These are phyloP conservation scores for Micractinium conductrix DNA, from an alignment of 139 green algal genomes.

Conservation along the genomic window DNA sequence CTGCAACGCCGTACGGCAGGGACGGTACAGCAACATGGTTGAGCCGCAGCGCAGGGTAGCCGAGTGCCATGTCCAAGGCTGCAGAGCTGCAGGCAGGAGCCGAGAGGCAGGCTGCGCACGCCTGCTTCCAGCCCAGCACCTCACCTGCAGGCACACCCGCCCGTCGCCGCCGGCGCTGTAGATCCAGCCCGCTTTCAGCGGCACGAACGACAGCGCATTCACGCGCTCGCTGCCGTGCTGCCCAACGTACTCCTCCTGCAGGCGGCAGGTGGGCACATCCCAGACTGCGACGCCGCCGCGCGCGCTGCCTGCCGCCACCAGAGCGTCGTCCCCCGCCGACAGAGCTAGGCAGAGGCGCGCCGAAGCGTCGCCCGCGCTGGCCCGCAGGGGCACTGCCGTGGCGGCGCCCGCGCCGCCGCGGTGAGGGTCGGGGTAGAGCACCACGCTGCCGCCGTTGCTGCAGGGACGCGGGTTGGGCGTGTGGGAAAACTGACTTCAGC, in stretches of 20 bases:
- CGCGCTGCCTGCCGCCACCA: constrained; percentile 11
- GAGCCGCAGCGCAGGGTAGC: too few relatives aligned
- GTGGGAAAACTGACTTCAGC: too few relatives aligned
- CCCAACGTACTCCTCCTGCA: constrained; percentile 9
- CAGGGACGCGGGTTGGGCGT: neutral
- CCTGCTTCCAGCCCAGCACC: neutral
- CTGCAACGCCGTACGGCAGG: too few relatives aligned
- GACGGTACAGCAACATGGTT: too few relatives aligned
- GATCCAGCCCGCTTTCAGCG: neutral
- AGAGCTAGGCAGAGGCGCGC: neutral
- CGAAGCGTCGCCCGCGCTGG: neutral
- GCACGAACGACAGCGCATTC: constrained; percentile 24
- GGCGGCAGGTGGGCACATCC: constrained; percentile 20
- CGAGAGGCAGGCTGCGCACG: neutral
- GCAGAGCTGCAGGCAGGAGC: too few relatives aligned
- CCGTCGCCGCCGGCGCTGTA: constrained; percentile 31
- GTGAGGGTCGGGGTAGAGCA: neutral
- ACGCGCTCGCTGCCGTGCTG: constrained; percentile 18
- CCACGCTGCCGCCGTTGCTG: constrained; percentile 14
- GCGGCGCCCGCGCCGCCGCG: neutral
- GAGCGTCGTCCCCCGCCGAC: neutral
- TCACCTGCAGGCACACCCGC: constrained; percentile 16
- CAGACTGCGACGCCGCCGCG: constrained; percentile 36
- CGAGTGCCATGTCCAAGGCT: too few relatives aligned
- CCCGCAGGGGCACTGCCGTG: neutral